Base-by-base conservation (phyloP, 2,329 filamentous ascomycete genomes). In the Thelonectria blattea region DNA sequence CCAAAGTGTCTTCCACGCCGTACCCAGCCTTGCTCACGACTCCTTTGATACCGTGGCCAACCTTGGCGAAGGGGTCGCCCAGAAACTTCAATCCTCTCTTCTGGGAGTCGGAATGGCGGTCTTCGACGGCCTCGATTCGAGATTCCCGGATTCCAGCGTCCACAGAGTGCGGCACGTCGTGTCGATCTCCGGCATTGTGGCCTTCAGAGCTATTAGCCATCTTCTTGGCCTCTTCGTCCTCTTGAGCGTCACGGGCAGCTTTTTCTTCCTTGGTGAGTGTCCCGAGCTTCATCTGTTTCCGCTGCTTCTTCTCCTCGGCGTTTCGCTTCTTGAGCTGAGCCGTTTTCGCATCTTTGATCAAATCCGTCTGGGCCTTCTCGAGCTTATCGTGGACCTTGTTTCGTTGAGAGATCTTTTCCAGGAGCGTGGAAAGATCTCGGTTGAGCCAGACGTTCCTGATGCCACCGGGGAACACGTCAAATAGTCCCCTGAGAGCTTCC, bases 371-470 rank as follows among this genome's bases (percentile, higher is more conserved):
- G 1, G 94, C 94, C 9, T 78, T 77, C 72, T 99, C 95, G 0
- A 99, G 84, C 57, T 82, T 80, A 43, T 83, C 75, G 48, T 94
- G 92, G 14, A 97, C 79, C 9, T 84, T 78, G 62, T 93, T 87
- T 46, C 95, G 86, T 64, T 87, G 80, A 50, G 91, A 85, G 47
- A 98, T 90, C 73, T 98, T 98, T 62, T 93, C 90, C 48, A 91
- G 84, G 11, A 99, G 83, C 9, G 89, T 84, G 45, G 93, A 91
- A 66, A 92, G 89, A 72, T 99, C 91, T 62, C 94, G 87, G 61
- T 97, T 99, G 69, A 99, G 88, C 93, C 94, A 99, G 48, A 99
- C 91, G 68, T 98, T 98, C 61, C 92, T 87, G 71, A 99, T 90
- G 30, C 95, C 95, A 18, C 95, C 95, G 0, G 95, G 95, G 68